phyloP scores from a whole-genome alignment of 257 asterid species.

The Fraxinus excelsior region DNA sequence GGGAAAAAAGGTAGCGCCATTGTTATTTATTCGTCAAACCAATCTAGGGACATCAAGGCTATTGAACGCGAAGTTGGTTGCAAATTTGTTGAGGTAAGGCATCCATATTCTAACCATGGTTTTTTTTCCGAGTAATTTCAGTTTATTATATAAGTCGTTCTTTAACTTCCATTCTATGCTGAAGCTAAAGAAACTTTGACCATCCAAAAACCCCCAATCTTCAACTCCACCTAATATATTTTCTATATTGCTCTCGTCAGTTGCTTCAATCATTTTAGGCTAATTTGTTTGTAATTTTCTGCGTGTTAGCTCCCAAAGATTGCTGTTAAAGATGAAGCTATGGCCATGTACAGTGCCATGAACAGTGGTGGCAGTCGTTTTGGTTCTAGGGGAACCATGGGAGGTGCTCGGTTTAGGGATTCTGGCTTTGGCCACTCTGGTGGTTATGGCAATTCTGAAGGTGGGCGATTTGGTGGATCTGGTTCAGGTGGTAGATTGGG shows the following conservation, averaged over 20 bases:
- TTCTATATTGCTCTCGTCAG: neutral
- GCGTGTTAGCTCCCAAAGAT: slow-evolving; percentile 62
- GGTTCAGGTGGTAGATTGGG: slow-evolving; percentile 56
- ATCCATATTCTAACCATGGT: neutral
- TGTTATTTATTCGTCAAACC: slow-evolving; percentile 65
- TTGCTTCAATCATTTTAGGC: slow-evolving; percentile 6
- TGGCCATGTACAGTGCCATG: slow-evolving; percentile 51
- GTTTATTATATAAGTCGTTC: neutral
- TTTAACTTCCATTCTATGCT: slow-evolving; percentile 8
- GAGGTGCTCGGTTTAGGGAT: slow-evolving; percentile 58
- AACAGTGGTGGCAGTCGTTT: slow-evolving; percentile 44
- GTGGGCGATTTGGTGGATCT: slow-evolving; percentile 48
- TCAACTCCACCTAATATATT: neutral
- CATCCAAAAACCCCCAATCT: neutral
- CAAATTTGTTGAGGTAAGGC: slow-evolving; percentile 67
- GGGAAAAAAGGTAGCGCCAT: slow-evolving; percentile 92
- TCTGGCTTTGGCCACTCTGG: slow-evolving; percentile 64
- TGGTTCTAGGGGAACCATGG: slow-evolving; percentile 38
- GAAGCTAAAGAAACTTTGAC: neutral
- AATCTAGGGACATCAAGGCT: slow-evolving; percentile 62
- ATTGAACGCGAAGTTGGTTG: slow-evolving; percentile 93
- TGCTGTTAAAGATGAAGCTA: slow-evolving; percentile 56
- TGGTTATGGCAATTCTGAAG: slow-evolving; percentile 48
- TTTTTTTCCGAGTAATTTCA: slow-evolving; percentile 1
- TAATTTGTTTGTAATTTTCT: slow-evolving; percentile 11